Evolutionary conservation across 805 yeast species (phyloP).

Genomic region (Kurtzmaniella fragi): DNA sequence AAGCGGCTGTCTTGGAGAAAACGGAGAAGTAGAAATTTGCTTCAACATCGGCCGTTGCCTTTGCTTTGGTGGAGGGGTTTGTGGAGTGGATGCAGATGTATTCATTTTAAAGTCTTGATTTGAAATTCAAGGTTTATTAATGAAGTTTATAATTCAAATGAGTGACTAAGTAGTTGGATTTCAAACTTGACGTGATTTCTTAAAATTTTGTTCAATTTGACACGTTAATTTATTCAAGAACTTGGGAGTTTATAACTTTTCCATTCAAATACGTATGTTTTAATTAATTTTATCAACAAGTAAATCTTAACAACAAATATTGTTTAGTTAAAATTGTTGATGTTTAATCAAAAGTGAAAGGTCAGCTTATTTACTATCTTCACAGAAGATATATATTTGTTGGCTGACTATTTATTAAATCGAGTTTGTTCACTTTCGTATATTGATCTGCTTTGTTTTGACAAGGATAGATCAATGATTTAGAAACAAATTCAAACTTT

Average conservation of each 20-base stretch:
- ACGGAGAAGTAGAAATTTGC: background rate
- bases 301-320: too few species aligned
- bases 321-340: too few species aligned
- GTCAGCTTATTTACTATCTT: background rate
- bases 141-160: background rate
- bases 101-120: background rate
- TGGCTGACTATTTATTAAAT: too few species aligned
- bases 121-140: background rate
- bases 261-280: background rate
- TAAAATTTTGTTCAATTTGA: background rate
- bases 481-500: too few species aligned
- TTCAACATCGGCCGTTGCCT: background rate
- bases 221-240: background rate
- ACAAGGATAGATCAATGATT: too few species aligned
- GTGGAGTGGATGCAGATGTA: background rate
- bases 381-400: too few species aligned
- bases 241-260: background rate
- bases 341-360: too few species aligned
- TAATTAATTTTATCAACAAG: background rate
- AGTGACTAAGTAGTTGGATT: conserved; percentile 3
- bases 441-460: background rate
- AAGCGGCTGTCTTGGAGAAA: background rate
- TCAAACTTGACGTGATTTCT: background rate
- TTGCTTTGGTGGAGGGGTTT: background rate
- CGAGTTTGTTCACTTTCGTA: background rate